phyloP scores from a whole-genome alignment of 2,329 filamentous ascomycete genomes.

The Penicillium fuscoglaucum region DNA sequence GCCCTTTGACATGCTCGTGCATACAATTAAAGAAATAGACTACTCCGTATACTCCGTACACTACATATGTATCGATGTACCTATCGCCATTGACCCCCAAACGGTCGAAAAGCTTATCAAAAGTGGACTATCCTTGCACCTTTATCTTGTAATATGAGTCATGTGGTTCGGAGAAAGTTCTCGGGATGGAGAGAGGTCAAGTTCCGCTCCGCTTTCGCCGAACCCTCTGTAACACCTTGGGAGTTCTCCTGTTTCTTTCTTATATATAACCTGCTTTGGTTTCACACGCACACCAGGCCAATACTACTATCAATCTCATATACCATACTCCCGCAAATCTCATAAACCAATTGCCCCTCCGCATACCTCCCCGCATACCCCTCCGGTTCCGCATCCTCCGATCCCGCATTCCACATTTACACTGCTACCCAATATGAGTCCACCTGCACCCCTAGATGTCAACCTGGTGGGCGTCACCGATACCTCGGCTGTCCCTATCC shows the following conservation, averaged over 20 bases:
- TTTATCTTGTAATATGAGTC: slow-evolving; percentile 3
- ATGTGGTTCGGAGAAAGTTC: slow-evolving; percentile 5
- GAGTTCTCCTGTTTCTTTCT: background rate
- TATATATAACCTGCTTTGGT: background rate
- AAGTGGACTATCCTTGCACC: background rate
- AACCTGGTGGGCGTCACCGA: slow-evolving; percentile 39
- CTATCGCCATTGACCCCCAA: background rate
- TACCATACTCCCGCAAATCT: no score
- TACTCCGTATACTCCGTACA: background rate
- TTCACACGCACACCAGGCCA: background rate
- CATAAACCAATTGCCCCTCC: background rate
- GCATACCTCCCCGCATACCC: background rate
- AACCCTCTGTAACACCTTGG: background rate
- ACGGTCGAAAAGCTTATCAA: background rate
- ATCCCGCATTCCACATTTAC: background rate
- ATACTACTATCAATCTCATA: background rate
- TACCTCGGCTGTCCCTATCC: slow-evolving; percentile 38
- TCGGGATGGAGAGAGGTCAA: background rate
- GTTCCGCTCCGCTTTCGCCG: slow-evolving; percentile 12
- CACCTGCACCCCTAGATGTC: slow-evolving; percentile 31
- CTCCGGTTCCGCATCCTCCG: slow-evolving; percentile 4
- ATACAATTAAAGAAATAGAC: background rate
- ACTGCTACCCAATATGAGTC: slow-evolving; percentile 19
- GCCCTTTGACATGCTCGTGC: background rate
- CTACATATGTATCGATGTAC: no score